Conservation (phyloP, 352 stramenopile genomes). For the Sclerospora graminicola region DNA sequence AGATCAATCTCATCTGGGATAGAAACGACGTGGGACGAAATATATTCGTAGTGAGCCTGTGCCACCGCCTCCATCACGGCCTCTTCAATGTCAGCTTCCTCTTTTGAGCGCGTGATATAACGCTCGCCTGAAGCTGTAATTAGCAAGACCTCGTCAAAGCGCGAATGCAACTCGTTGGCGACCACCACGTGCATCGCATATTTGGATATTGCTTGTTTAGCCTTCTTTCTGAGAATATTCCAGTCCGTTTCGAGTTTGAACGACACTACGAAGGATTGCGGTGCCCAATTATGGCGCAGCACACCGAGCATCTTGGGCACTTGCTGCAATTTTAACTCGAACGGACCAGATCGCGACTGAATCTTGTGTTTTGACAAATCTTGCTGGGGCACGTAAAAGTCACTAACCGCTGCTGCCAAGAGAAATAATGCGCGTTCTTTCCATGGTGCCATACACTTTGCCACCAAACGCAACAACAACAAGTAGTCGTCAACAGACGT, state of each 20-base stretch:
- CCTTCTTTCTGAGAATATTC: conserved; percentile 90
- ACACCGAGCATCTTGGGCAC: conserved; percentile 94
- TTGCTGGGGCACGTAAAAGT: conserved; percentile 94
- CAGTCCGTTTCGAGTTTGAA: conserved; percentile 99
- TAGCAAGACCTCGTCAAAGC: conserved; percentile 87
- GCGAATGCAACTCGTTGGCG: conserved; percentile 93
- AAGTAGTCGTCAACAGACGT: conserved; percentile 96
- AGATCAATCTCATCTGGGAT: conserved; percentile 45
- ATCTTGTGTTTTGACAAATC: conserved; percentile 96
- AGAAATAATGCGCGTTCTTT: conserved; percentile 86
- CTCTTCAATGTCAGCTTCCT: conserved; percentile 55
- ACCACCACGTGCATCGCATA: conserved; percentile 97
- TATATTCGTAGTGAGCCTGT: conserved; percentile 62
- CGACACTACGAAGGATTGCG: conserved; percentile 85
- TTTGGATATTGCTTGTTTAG: conserved; percentile 85
- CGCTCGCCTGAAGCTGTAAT: conserved; percentile 54
- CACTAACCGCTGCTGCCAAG: conserved; percentile 94
- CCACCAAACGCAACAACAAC: conserved; percentile 81
- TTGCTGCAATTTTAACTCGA: conserved; percentile 84
- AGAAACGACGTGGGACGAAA: conserved; percentile 45
- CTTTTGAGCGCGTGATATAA: conserved; percentile 37
- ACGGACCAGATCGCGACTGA: conserved; percentile 74
- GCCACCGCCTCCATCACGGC: conserved; percentile 54
- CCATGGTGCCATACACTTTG: conserved; percentile 42
- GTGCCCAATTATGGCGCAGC: conserved; percentile 88